Percentiles rank a stretch among this genome's conserved stretches.
Conservation (phyloP, 495 filamentous ascomycete species). For the Amorphotheca resinae region DNA sequence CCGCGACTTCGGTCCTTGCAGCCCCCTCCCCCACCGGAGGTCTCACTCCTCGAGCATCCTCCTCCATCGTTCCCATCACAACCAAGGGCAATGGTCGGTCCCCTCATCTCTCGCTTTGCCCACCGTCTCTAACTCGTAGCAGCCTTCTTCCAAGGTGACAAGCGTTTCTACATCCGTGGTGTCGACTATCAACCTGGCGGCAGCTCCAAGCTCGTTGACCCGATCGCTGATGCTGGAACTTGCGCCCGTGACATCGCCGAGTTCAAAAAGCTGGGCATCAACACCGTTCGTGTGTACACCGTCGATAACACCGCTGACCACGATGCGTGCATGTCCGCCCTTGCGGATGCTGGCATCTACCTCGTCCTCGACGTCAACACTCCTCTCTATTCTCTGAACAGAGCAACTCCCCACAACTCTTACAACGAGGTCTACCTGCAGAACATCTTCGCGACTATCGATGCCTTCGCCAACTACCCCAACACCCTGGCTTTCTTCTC, state of each 20-base stretch:
- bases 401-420: constrained; percentile 55
- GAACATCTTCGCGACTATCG: constrained; percentile 85
- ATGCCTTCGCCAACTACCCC: constrained; percentile 72
- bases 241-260: constrained; percentile 77
- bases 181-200: constrained; percentile 95
- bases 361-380: constrained; percentile 68
- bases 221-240: constrained; percentile 53
- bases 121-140: constrained; percentile 16
- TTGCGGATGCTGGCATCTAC: constrained; percentile 83
- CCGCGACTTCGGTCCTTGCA: constrained; percentile 36
- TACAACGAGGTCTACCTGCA: constrained; percentile 92
- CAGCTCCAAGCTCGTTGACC: constrained; percentile 62
- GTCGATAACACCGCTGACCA: constrained; percentile 80
- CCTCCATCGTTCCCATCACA: constrained; percentile 36
- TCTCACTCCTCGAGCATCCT: constrained; percentile 10
- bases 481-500: constrained; percentile 95
- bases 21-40: constrained; percentile 44
- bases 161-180: constrained; percentile 87
- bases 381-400: constrained; percentile 63
- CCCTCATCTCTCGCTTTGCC: constrained; percentile 19
- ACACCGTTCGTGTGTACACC: constrained; percentile 87
- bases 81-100: constrained; percentile 38
- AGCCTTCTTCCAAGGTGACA: constrained; percentile 70
- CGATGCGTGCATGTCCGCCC: constrained; percentile 68
- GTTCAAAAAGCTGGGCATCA: constrained; percentile 78